Percentiles rank a stretch among this genome's conserved stretches.
Evolutionary conservation across 1,284 basidiomycete genomes (phyloP).

Genomic region (Cutaneotrichosporon daszewskae): DNA sequence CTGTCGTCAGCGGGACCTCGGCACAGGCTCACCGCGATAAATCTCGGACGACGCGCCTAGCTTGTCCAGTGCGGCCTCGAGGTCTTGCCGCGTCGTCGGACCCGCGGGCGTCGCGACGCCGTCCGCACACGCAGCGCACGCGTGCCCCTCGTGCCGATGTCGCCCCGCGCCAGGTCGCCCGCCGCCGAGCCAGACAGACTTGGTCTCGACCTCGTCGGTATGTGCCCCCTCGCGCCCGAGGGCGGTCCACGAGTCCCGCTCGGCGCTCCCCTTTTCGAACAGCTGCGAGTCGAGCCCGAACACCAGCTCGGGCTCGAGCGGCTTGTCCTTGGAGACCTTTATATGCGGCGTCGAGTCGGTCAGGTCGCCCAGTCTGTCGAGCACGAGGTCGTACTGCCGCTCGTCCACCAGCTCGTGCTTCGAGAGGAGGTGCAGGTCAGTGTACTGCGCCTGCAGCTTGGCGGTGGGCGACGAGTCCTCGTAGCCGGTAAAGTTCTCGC

Average conservation of each 20-base stretch:
- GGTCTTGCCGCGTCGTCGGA: too few species aligned
- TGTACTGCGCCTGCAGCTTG: conserved; percentile 88
- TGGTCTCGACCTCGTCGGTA: conserved; percentile 76
- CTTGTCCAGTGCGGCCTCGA: conserved; percentile 49
- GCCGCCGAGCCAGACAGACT: conserved; percentile 56
- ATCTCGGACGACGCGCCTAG: conserved; percentile 51
- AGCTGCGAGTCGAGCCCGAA: conserved; percentile 78
- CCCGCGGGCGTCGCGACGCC: not conserved
- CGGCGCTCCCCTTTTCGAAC: conserved; percentile 51
- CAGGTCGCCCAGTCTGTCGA: conserved; percentile 79
- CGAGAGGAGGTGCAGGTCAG: conserved; percentile 80
- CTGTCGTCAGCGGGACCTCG: conserved; percentile 20
- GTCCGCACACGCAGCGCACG: conserved; percentile 3
- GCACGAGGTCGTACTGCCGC: conserved; percentile 66
- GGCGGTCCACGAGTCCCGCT: conserved; percentile 32
- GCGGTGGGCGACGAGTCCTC: conserved; percentile 83
- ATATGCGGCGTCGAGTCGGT: conserved; percentile 84
- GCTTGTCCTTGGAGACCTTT: conserved; percentile 50
- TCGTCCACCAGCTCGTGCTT: conserved; percentile 78
- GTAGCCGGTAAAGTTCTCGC: conserved; percentile 77
- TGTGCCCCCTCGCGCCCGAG: conserved; percentile 44
- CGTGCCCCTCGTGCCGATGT: conserved; percentile 26
- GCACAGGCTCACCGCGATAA: conserved; percentile 40
- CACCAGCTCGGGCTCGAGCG: conserved; percentile 59
- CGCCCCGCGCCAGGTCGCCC: conserved; percentile 25